phyloP scores from a whole-genome alignment of 306 rosid genomes.

The Senna tora region DNA sequence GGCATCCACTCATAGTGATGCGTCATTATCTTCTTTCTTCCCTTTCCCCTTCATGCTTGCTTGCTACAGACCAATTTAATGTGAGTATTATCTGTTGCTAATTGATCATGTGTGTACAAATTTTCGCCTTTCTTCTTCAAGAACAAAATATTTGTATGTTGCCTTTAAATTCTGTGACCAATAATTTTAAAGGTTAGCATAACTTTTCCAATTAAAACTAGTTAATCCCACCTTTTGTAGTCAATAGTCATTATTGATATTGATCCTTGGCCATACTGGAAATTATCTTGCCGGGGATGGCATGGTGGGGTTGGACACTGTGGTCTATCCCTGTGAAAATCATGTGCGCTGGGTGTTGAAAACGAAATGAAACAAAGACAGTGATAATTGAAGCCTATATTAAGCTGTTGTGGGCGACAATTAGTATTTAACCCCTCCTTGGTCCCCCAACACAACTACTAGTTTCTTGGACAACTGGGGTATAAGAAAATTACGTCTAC shows the following conservation, averaged over 20 bases:
- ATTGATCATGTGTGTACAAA: slow-evolving; percentile 19
- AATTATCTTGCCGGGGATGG: background rate
- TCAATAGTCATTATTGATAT: background rate
- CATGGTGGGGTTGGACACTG: slow-evolving; percentile 37
- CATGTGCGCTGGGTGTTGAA: slow-evolving; percentile 35
- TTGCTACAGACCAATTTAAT: slow-evolving; percentile 21
- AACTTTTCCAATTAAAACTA: background rate
- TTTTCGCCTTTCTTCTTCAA: background rate
- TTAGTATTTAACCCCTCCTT: slow-evolving; percentile 18
- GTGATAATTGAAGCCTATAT: slow-evolving; percentile 39
- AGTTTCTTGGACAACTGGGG: background rate
- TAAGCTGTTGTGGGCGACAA: slow-evolving; percentile 32
- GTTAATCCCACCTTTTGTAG: background rate
- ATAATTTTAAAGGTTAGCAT: slow-evolving; percentile 19
- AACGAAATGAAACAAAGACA: slow-evolving; percentile 36
- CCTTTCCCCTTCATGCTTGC: background rate
- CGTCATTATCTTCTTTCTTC: slow-evolving; percentile 17
- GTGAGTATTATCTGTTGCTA: slow-evolving; percentile 33
- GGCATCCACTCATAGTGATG: slow-evolving; percentile 27
- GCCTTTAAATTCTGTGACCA: slow-evolving; percentile 24
- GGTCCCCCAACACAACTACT: slow-evolving; percentile 41
- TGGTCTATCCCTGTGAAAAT: slow-evolving; percentile 25
- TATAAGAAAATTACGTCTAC: background rate
- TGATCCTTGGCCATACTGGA: background rate
- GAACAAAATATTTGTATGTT: slow-evolving; percentile 27